Evolutionary conservation across 139 green algal genomes (phyloP), one percentile per base, ranked within the genome.

Genomic region (Pedinophyceae sp.): DNA sequence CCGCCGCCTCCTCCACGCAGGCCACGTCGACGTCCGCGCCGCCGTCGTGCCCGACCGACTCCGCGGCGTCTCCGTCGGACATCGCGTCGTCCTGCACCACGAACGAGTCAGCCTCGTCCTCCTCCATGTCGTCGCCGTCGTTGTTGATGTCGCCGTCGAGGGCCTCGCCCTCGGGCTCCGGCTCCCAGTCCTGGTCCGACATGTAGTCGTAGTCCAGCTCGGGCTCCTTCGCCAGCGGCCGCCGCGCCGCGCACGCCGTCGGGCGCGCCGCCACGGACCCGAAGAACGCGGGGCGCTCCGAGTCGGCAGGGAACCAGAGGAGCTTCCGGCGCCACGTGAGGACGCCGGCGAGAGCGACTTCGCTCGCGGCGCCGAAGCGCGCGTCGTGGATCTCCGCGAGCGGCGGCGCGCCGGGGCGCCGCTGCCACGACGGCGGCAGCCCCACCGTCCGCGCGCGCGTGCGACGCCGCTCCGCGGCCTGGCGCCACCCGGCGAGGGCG

Each of bases 181-280:
- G 71, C 69, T 86, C 76, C 81, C 81, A 90, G 20, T 88, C 81
- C 27, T 81, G 57, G 48, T 90, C 81, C 19, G 58, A 74, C 63
- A 75, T 75, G 22, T 80, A 75, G 29, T 83, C 75, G 54, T 90
- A 90, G 68, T 90, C 78, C 58, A 90, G 41, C 3, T 28, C 27
- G 22, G 59, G 16, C 23, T 87, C 76, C 0, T 61, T 50, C 5
- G 45, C 69, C n/a, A 78, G 48, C 4, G 54, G 68, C 1, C 62
- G 54, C 18, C 81, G 75, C 5, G 58, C 18, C 28, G 34, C 25
- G 84, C 64, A n/a, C n/a, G n/a, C n/a, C n/a, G n/a, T n/a, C n/a
- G n/a, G n/a, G n/a, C n/a, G n/a, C n/a, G n/a, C n/a, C n/a, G n/a
- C n/a, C n/a, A n/a, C n/a, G 48, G 65, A 78, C 47, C 78, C 76